Base-by-base conservation (phyloP, 495 filamentous ascomycete species). In the Aspergillus indologenus region DNA sequence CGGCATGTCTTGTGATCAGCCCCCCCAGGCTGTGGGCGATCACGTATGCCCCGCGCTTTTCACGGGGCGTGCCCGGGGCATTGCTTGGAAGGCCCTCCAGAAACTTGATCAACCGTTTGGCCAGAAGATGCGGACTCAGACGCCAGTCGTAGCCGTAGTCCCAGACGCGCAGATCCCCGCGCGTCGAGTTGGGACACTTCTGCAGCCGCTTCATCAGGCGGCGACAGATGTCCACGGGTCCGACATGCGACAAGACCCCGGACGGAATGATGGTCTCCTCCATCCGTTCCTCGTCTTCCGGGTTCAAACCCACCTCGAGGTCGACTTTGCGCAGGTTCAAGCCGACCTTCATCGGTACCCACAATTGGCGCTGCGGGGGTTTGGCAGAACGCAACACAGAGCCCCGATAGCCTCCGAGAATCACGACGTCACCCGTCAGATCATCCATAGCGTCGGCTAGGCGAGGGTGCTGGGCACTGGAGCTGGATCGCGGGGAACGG, bases 91-190 rank as follows among this genome's bases (percentile, higher is more conserved):
- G 75, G 5, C 71, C 77, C 68, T 90, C 85, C 15, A 98, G 75
- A 60, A 88, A 96, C 29, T 77, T 67, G 24, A 87, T 82, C 6
- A 98, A 73, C 51, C 82, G 81, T 11, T 78, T 75, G 0, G 88
- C 90, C 2, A 95, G 81, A 1, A 93, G 73, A 64, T 89, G 82
- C 1, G 94, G 94, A 59, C 89, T 91, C 54, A 98, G 75, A 26
- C 94, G 84, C 93, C 93, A 98, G 70, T 98, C 93, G 67, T 96
- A 98, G 29, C 94, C 92, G 64, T 94, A 98, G 61, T 97, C 87
- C 71, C 89, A 88, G 2, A 97, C 84, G 43, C 91, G 80, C 1
- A 97, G 75, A 58, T 81, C 87, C 22, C 90, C 90, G 15, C 79
- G 81, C 43, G 80, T 72, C 2, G 85, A 84, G 60, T 93, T 94